A percentile compares a stretch with the other conserved stretches of the same genome.
Evolutionary conservation across 2,329 filamentous ascomycete genomes (phyloP).

Genomic region (Pseudogymnoascus sp.): DNA sequence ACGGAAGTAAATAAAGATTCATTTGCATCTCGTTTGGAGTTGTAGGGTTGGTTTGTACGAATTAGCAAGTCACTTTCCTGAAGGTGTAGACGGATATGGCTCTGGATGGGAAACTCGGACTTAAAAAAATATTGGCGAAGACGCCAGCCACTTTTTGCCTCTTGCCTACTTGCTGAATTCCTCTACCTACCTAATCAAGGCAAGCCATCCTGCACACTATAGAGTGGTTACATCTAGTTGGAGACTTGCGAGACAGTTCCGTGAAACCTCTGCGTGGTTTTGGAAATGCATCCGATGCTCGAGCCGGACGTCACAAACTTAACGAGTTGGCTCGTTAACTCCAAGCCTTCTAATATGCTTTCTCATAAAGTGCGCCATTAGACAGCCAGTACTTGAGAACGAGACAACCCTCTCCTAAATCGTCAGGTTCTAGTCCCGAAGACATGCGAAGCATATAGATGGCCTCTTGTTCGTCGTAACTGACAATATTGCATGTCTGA

Average conservation of each 20-base stretch:
- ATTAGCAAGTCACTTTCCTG: too few relatives aligned
- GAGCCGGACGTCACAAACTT: background rate
- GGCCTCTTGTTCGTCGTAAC: conserved; percentile 13
- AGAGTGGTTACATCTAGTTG: background rate
- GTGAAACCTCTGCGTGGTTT: conserved; percentile 6
- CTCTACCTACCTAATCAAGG: background rate
- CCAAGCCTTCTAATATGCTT: conserved; percentile 1
- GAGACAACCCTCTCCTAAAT: background rate
- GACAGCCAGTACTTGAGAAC: background rate
- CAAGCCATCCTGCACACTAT: background rate
- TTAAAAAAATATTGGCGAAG: too few relatives aligned
- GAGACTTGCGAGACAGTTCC: background rate
- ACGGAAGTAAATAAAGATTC: too few relatives aligned
- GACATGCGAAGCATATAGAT: conserved; percentile 8
- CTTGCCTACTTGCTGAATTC: background rate
- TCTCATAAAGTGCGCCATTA: conserved; percentile 5
- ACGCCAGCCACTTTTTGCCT: background rate
- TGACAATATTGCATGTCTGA: conserved; percentile 11
- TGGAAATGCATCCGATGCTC: background rate
- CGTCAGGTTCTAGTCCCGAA: background rate
- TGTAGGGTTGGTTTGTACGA: too few relatives aligned
- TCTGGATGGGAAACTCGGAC: too few relatives aligned
- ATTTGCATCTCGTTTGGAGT: too few relatives aligned
- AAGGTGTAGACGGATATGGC: too few relatives aligned
- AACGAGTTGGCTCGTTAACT: background rate